Evolutionary conservation across 495 filamentous ascomycete genomes (phyloP).

Genomic region (Tuber aestivum): DNA sequence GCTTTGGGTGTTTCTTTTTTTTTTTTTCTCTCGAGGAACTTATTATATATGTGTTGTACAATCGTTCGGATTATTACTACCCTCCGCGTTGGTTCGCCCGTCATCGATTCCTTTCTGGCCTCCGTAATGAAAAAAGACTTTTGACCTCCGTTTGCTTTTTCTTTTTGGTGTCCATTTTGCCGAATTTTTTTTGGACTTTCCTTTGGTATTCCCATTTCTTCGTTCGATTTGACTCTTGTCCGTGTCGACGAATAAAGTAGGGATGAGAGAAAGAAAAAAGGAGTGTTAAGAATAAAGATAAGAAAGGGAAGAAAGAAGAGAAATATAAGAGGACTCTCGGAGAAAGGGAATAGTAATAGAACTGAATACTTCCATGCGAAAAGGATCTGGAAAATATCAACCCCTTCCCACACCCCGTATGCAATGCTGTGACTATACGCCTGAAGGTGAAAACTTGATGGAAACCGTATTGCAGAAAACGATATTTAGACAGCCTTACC

Average conservation of each 20-base stretch:
- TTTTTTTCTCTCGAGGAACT: background rate
- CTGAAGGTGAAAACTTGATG: slow-evolving; percentile 8
- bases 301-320: slow-evolving; percentile 11
- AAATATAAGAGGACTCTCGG: background rate
- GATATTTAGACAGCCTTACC: slow-evolving; percentile 8
- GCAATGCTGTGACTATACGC: slow-evolving; percentile 16
- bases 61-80: background rate
- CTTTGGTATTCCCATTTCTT: background rate
- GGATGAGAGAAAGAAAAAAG: background rate
- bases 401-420: slow-evolving; percentile 5
- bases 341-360: background rate
- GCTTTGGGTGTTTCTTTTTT: background rate
- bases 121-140: slow-evolving; percentile 7
- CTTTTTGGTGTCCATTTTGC: background rate
- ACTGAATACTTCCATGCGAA: background rate
- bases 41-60: slow-evolving; percentile 7
- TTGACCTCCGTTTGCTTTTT: background rate
- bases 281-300: slow-evolving; percentile 4
- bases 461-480: slow-evolving; percentile 4
- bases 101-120: slow-evolving; percentile 6
- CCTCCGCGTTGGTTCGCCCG: background rate
- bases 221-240: background rate
- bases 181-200: background rate
- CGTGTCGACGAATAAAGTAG: background rate
- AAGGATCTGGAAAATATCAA: slow-evolving; percentile 20